Base-by-base conservation (phyloP, 139 green algal species). In the Diplosphaera chodatii region DNA sequence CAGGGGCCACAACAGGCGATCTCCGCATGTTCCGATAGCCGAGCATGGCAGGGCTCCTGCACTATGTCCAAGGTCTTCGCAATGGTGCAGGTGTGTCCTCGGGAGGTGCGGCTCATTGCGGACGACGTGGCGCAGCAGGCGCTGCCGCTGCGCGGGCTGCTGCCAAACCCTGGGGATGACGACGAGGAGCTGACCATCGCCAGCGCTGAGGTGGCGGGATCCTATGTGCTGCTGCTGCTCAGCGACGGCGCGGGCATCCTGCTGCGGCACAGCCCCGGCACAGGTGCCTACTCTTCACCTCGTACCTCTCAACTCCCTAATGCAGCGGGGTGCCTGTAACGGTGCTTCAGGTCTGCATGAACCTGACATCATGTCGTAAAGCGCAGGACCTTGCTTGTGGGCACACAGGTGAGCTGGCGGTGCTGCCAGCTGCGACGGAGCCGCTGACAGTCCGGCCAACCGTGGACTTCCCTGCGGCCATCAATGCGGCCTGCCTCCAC, bases 141-240 rank as follows among this genome's bases (percentile, higher is more conserved):
- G 23, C n/a, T 88, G 63, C 68, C 75, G 29, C 32, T 84, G 18
- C 28, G 70, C 29, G 84, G 85, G 28, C 75, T 91, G 64, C 55
- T 80, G 55, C 65, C 55, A 25, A 28, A 48, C 64, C 30, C 68
- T 2, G 64, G 8, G 6, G 63, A 63, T 40, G n/a, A 67, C 1
- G 66, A 66, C 10, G 31, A 30, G 32, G 62, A 37, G 10, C 22
- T 71, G 40, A 62, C 34, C 32, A 86, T 93, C 41, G 31, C 65
- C 15, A 74, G 74, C 22, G 89, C 85, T 0, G 66, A 84, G 33
- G 74, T 94, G 28, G 32, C 29, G 0, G 84, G 93, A 55, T 84
- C 85, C 1, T 90, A 86, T 63, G 75, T 93, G 0, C 70, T 91
- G 48, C 69, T 94, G 34, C 74, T 74, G 21, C 73, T 96, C n/a